Evolutionary conservation across 139 green algal genomes (phyloP).

Genomic region (Tetraselmis chui): DNA sequence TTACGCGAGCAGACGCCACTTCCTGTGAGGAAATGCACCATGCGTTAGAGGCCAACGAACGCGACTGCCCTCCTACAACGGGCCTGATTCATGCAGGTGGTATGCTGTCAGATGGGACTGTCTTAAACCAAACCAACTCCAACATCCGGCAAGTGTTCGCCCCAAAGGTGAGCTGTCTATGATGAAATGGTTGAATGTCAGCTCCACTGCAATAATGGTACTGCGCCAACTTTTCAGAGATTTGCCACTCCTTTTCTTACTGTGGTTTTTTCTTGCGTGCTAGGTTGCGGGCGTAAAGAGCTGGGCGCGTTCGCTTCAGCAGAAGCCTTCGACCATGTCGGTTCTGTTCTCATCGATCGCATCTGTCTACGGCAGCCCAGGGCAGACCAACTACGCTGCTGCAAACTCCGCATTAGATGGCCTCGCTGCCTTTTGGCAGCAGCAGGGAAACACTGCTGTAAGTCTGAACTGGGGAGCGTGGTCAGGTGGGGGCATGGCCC

Average conservation of each 20-base stretch:
- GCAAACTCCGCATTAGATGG: constrained; percentile 68
- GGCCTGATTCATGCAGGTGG: constrained; percentile 18
- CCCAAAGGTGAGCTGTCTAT: constrained; percentile 15
- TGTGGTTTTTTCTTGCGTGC: too few relatives aligned
- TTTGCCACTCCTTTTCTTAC: too few relatives aligned
- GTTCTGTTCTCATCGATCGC: constrained; percentile 49
- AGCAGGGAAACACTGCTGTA: neutral
- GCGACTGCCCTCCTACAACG: neutral
- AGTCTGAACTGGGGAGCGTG: constrained; percentile 34
- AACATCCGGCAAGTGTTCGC: neutral
- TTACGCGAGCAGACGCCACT: neutral
- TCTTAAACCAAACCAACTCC: constrained; percentile 13
- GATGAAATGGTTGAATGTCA: too few relatives aligned
- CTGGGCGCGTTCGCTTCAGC: too few relatives aligned
- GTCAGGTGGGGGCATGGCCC: constrained; percentile 26
- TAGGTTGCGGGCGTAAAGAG: too few relatives aligned
- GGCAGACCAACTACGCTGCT: constrained; percentile 69
- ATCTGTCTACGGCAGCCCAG: constrained; percentile 43
- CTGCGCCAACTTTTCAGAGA: too few relatives aligned
- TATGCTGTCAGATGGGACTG: constrained; percentile 9
- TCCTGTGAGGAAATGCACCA: neutral
- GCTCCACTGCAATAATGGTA: neutral
- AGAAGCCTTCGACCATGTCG: neutral
- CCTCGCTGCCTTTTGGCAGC: neutral
- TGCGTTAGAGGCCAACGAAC: neutral